phyloP scores from a whole-genome alignment of 2,329 filamentous ascomycete genomes.

The Shiraia bambusicola region DNA sequence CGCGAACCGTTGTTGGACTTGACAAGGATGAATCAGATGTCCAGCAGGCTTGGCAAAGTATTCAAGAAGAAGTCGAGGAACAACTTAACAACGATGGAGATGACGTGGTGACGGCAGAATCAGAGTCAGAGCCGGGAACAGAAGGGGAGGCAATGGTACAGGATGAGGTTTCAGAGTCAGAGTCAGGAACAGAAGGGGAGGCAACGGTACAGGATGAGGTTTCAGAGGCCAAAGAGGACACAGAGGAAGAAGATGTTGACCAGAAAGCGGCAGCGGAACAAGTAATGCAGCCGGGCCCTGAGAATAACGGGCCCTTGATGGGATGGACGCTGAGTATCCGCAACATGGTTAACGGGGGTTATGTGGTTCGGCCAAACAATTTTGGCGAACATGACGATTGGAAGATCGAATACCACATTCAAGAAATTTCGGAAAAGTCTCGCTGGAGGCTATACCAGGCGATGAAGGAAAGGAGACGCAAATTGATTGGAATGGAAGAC shows the following conservation, averaged over 20 bases:
- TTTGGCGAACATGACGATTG: slow-evolving; percentile 57
- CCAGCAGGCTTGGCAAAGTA: slow-evolving; percentile 34
- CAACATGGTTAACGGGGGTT: slow-evolving; percentile 69
- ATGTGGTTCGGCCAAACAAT: slow-evolving; percentile 61
- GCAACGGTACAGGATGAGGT: slow-evolving; percentile 3
- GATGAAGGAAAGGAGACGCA: slow-evolving; percentile 59
- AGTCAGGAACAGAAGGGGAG: slow-evolving; percentile 9
- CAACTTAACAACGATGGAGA: slow-evolving; percentile 32
- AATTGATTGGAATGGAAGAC: slow-evolving; percentile 42
- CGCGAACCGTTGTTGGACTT: slow-evolving; percentile 59
- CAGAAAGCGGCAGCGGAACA: neutral
- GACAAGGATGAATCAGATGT: slow-evolving; percentile 29
- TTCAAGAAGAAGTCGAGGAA: slow-evolving; percentile 37
- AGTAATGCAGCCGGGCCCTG: slow-evolving; percentile 6
- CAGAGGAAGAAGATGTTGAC: neutral
- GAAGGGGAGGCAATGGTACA: neutral
- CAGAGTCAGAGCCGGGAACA: slow-evolving; percentile 15
- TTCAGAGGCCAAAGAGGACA: neutral
- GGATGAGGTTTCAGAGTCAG: slow-evolving; percentile 5
- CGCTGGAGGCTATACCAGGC: slow-evolving; percentile 25
- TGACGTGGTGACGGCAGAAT: slow-evolving; percentile 16
- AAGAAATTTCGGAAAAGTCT: slow-evolving; percentile 50
- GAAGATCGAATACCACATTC: slow-evolving; percentile 76
- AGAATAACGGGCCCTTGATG: slow-evolving; percentile 51
- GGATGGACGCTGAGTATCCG: slow-evolving; percentile 72